Evolutionary conservation across 2,329 filamentous ascomycete genomes (phyloP).

Genomic region (Cytospora chrysosperma): DNA sequence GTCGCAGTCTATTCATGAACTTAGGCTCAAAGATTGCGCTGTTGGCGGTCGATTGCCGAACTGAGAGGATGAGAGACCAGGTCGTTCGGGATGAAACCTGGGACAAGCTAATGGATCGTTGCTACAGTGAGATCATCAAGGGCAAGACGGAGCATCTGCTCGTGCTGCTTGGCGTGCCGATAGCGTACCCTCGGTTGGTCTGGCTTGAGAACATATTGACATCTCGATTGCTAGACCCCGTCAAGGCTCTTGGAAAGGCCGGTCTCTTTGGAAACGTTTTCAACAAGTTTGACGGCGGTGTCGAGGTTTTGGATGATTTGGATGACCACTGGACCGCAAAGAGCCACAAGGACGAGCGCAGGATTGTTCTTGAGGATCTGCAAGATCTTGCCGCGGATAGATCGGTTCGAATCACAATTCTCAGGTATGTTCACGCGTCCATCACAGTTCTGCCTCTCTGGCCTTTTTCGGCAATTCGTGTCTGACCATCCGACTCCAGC

Average conservation of each 20-base stretch:
- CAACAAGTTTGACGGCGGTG: conserved; percentile 87
- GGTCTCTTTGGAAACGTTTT: conserved; percentile 78
- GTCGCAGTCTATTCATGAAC: conserved; percentile 81
- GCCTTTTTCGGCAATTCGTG: not conserved
- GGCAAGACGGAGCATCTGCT: conserved; percentile 88
- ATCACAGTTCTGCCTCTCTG: not conserved
- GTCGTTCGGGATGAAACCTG: conserved; percentile 80
- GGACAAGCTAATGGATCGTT: conserved; percentile 81
- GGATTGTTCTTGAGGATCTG: conserved; percentile 82
- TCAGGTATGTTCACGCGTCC: conserved; percentile 52
- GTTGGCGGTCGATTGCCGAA: conserved; percentile 85
- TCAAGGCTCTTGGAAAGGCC: conserved; percentile 82
- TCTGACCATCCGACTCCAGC: conserved; percentile 40
- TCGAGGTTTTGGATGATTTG: conserved; percentile 87
- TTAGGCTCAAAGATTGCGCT: conserved; percentile 78
- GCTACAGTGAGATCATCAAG: conserved; percentile 76
- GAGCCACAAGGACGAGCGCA: conserved; percentile 87
- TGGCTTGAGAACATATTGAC: conserved; percentile 76
- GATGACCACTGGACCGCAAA: conserved; percentile 98
- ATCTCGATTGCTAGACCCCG: conserved; percentile 79
- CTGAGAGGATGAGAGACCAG: conserved; percentile 81
- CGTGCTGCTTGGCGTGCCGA: conserved; percentile 79
- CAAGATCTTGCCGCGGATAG: conserved; percentile 93
- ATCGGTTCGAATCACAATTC: conserved; percentile 84
- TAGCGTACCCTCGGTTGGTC: conserved; percentile 76